Percentiles rank a stretch among this genome's conserved stretches.
phyloP scores from a whole-genome alignment of 2,329 filamentous ascomycete genomes.

The Phaeosphaeriaceae sp. region DNA sequence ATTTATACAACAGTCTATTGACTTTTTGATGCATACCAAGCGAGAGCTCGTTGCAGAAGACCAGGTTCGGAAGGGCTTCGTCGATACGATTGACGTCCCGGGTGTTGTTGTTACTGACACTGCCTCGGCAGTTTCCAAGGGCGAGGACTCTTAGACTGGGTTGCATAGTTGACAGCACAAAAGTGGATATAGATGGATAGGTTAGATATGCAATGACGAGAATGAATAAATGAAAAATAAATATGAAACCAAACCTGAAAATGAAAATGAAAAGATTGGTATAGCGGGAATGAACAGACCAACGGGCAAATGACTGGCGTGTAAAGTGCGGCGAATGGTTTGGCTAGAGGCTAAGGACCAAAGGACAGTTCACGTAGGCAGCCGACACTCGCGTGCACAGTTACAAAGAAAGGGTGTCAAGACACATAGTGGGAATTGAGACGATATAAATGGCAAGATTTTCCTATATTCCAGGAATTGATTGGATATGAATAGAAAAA shows the following conservation, averaged over 20 bases:
- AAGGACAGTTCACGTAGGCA: too few relatives aligned
- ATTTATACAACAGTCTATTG: conserved; percentile 42
- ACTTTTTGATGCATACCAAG: conserved; percentile 44
- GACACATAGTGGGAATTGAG: background rate
- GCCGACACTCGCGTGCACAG: background rate
- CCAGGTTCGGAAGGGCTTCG: conserved; percentile 34
- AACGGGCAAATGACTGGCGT: background rate
- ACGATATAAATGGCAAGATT: too few relatives aligned
- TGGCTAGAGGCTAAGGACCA: background rate
- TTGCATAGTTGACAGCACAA: too few relatives aligned
- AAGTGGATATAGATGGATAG: too few relatives aligned
- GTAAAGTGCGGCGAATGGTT: background rate
- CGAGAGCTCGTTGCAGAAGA: conserved; percentile 42
- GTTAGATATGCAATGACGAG: background rate
- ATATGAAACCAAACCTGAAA: background rate
- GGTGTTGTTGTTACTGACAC: conserved; percentile 36
- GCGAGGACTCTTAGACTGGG: background rate
- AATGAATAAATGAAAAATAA: background rate
- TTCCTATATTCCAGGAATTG: background rate
- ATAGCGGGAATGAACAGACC: too few relatives aligned
- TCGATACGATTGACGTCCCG: conserved; percentile 34
- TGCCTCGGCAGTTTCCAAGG: too few relatives aligned
- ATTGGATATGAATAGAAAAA: conserved; percentile 1
- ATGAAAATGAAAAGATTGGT: background rate
- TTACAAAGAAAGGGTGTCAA: background rate